A percentile compares a stretch with the other conserved stretches of the same genome.
These are phyloP conservation scores for Solanum chacoense DNA, from an alignment of 305 asterid species.

Conservation along the genomic window DNA sequence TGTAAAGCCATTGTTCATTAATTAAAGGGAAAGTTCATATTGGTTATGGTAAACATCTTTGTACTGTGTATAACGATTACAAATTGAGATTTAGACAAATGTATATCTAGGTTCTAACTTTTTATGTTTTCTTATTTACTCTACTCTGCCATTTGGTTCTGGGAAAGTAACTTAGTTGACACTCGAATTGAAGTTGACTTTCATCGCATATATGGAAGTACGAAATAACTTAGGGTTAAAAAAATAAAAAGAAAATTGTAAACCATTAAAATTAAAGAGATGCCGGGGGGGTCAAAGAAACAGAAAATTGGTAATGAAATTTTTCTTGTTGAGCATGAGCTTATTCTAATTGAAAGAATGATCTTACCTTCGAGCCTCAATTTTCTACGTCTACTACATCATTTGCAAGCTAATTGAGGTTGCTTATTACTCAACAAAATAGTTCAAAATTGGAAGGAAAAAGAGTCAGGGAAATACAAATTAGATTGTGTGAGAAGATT, in stretches of 20 bases:
- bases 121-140: neutral
- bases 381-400: neutral
- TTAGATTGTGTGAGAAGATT: neutral
- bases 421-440: neutral
- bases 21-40: neutral
- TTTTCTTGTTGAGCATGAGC: neutral
- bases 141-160: neutral
- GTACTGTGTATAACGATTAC: neutral
- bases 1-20: neutral
- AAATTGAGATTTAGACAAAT: neutral
- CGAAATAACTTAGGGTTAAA: neutral
- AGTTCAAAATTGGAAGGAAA: neutral
- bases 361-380: neutral
- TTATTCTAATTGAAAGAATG: neutral
- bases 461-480: neutral
- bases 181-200: neutral
- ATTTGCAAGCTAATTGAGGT: too few relatives aligned
- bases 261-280: neutral
- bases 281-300: neutral
- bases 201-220: neutral
- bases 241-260: neutral
- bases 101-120: neutral
- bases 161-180: neutral
- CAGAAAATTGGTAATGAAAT: neutral
- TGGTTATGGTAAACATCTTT: neutral